phyloP scores from a whole-genome alignment of 257 asterid species.

The Lycium ferocissimum region DNA sequence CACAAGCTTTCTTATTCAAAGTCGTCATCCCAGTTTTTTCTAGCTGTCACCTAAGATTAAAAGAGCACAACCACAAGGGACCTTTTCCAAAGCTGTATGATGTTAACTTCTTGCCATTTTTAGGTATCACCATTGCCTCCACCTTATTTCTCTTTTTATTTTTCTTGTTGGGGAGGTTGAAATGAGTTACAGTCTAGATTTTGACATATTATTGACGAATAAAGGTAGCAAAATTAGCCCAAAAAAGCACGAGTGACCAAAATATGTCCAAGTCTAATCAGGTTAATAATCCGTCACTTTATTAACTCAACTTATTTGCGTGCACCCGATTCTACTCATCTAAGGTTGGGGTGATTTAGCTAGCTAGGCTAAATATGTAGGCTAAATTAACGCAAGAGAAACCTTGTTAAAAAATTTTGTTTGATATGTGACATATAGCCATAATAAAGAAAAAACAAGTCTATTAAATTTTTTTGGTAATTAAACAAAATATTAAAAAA shows the following conservation, averaged over 20 bases:
- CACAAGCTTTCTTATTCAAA: slow-evolving; percentile 42
- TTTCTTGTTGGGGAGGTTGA: neutral
- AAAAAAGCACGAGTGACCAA: neutral
- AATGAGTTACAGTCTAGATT: neutral
- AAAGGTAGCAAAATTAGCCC: neutral
- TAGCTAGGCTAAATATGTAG: neutral
- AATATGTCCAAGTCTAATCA: neutral
- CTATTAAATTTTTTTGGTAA: too few species aligned
- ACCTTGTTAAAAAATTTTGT: neutral
- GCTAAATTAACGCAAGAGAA: neutral
- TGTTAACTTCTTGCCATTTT: slow-evolving; percentile 39
- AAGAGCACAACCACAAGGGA: slow-evolving; percentile 15
- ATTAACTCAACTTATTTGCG: neutral
- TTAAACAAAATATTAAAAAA: too few species aligned
- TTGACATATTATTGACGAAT: neutral
- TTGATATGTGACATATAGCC: too few species aligned
- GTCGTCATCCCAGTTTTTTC: neutral
- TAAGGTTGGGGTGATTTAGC: too few species aligned
- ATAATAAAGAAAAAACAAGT: too few species aligned
- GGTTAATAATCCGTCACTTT: neutral
- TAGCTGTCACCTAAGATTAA: slow-evolving; percentile 26
- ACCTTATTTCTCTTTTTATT: neutral
- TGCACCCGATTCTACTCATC: neutral
- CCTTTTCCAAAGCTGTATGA: slow-evolving; percentile 27
- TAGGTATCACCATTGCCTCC: slow-evolving; percentile 21